A percentile compares a stretch with the other conserved stretches of the same genome.
Conservation (phyloP, 805 yeast species). For the Teunomyces barrocoloradensis region DNA sequence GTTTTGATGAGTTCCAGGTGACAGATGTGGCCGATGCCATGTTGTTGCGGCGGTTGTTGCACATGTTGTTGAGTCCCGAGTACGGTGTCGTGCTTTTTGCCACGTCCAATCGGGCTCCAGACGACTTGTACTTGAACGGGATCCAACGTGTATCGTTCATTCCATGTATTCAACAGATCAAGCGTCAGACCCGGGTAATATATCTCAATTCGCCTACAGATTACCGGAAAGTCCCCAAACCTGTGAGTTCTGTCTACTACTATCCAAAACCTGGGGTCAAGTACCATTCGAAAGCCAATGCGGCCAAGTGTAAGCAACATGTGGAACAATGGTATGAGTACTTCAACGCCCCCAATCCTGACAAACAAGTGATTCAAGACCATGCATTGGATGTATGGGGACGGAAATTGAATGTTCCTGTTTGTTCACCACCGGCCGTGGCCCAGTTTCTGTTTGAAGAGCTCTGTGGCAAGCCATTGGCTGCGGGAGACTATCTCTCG, state of each 20-base stretch:
- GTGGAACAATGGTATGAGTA: conserved; percentile 74
- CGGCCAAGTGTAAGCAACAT: conserved; percentile 56
- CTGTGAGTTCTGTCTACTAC: conserved; percentile 75
- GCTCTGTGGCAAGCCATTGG: conserved; percentile 80
- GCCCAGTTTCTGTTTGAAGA: conserved; percentile 88
- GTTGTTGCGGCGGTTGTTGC: conserved; percentile 76
- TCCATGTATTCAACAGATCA: conserved; percentile 84
- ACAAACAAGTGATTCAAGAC: conserved; percentile 15
- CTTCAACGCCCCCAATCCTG: conserved; percentile 55
- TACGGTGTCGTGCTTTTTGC: conserved; percentile 88
- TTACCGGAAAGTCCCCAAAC: conserved; percentile 85
- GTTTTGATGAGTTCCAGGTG: conserved; percentile 97
- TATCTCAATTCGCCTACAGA: conserved; percentile 89
- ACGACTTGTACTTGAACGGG: conserved; percentile 89
- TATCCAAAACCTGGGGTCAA: conserved; percentile 64
- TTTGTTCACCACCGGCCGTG: conserved; percentile 70
- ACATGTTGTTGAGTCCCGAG: conserved; percentile 62
- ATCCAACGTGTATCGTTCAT: conserved; percentile 88
- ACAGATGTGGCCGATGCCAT: conserved; percentile 99
- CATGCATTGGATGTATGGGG: conserved; percentile 75
- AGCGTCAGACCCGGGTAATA: conserved; percentile 70
- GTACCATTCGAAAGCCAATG: conserved; percentile 50
- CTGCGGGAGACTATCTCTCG: conserved; percentile 92
- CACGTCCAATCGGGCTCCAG: conserved; percentile 94
- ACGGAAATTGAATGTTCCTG: conserved; percentile 71